Conservation (phyloP, 140 eudicot species). For the Erigeron philadelphicus region DNA sequence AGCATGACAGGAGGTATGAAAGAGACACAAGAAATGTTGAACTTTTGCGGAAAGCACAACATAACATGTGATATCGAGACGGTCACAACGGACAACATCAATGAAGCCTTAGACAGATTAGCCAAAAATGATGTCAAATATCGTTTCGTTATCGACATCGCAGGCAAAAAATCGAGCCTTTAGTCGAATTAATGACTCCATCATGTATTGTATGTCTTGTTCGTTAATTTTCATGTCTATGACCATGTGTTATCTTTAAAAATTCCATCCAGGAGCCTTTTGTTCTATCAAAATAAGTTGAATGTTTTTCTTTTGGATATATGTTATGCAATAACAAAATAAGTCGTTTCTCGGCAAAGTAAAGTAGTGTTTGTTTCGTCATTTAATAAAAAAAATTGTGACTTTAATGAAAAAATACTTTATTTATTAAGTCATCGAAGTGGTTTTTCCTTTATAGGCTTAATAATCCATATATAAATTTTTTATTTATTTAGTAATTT, state of each 20-base stretch:
- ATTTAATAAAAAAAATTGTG: too few relatives aligned
- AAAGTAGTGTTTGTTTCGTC: too few relatives aligned
- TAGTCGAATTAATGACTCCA: constrained; percentile 6
- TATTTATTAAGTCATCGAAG: too few relatives aligned
- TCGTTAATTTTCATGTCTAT: neutral
- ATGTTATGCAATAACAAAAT: neutral
- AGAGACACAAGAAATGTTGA: constrained; percentile 89
- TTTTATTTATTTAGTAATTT: too few relatives aligned
- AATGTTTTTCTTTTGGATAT: neutral
- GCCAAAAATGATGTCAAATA: constrained; percentile 76
- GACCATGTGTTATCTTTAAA: neutral
- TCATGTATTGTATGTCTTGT: neutral
- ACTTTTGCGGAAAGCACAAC: constrained; percentile 68
- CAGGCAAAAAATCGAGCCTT: constrained; percentile 31
- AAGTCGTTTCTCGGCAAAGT: too few relatives aligned
- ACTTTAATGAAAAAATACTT: too few relatives aligned
- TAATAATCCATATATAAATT: too few relatives aligned
- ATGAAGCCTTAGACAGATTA: constrained; percentile 60
- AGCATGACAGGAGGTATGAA: constrained; percentile 80
- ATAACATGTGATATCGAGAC: constrained; percentile 69
- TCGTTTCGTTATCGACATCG: constrained; percentile 71
- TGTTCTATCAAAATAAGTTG: neutral
- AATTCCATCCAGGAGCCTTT: neutral
- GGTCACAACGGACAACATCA: constrained; percentile 48
- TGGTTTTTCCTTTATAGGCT: too few relatives aligned